Conservation (phyloP, 2,329 filamentous ascomycete species). For the Diaporthe aspalathi region DNA sequence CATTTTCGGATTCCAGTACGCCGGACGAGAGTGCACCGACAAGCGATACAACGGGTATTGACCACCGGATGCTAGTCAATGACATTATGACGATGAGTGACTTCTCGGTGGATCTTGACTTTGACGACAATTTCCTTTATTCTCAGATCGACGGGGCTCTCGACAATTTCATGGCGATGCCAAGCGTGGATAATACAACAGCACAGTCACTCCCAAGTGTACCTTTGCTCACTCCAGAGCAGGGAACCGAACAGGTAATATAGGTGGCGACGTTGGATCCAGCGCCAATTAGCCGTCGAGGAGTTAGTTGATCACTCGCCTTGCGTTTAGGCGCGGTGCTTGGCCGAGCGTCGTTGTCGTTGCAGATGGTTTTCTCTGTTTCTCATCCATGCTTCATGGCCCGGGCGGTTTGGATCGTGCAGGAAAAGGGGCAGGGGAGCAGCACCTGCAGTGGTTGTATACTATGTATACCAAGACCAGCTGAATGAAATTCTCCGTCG, state of each 20-base stretch:
- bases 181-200: neutral
- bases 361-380: neutral
- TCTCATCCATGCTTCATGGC: neutral
- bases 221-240: neutral
- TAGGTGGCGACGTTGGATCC: neutral
- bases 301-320: too few species aligned
- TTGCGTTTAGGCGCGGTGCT: too few species aligned
- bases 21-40: neutral
- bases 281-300: neutral
- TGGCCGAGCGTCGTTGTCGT: neutral
- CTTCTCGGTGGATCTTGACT: neutral
- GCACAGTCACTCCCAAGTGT: neutral
- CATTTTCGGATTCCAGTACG: neutral
- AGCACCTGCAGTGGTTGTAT: neutral
- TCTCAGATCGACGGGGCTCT: neutral
- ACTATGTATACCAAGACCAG: neutral
- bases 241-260: neutral
- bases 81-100: neutral
- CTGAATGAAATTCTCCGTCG: neutral
- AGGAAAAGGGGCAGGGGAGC: neutral
- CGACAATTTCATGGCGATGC: neutral
- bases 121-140: neutral
- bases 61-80: neutral
- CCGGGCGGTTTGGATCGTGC: neutral
- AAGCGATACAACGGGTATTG: too few species aligned